Evolutionary conservation across 106 monocot genomes (phyloP), one percentile per base, ranked within the genome.

Genomic region (Dendrobium huoshanense): DNA sequence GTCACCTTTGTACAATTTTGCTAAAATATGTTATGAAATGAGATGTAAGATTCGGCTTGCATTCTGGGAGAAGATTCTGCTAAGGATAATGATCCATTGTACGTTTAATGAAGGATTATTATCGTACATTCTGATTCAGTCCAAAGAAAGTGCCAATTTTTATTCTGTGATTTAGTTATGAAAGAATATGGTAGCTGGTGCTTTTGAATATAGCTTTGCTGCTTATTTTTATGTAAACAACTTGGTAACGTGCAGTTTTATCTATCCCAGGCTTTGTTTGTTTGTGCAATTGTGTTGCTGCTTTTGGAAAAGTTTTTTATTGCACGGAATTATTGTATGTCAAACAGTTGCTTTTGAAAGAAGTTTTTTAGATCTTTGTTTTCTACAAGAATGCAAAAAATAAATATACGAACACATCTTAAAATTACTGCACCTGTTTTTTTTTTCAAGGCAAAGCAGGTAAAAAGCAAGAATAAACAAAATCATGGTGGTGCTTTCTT

Each of bases 21-120:
- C 25, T 10, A 33, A 70, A 70, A 70, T 15, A 22, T 37, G 70
- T 33, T 15, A 70, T 33, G 70, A 37, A 70, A 70, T 70, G 15
- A 70, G 11, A 70, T 70, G 70, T 37, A 70, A 74, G 19, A 19
- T 74, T 74, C 40, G 8, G 19, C 44, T 19, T 74, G 44, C 74
- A 43, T 74, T 74, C 43, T 74, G 19, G 74, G 43, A 44, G 74
- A 74, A 44, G 74, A 74, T 44, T 70, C 41, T 74, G 42, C 43
- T 16, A 70, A 19, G 7, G 74, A n/a, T 18, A 31, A 74, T 43
- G 20, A 74, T 42, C 25, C 68, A 15, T 70, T 37, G 4, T 37
- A 33, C 15, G 13, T 70, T 74, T 74, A 74, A 20, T 74, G 74
- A 1, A 19, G 43, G 41, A 74, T 44, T 74, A 70, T 37, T 74